These are phyloP conservation scores for Arthrocladium fulminans DNA, from an alignment of 2,329 filamentous ascomycete genomes.

Conservation along the genomic window DNA sequence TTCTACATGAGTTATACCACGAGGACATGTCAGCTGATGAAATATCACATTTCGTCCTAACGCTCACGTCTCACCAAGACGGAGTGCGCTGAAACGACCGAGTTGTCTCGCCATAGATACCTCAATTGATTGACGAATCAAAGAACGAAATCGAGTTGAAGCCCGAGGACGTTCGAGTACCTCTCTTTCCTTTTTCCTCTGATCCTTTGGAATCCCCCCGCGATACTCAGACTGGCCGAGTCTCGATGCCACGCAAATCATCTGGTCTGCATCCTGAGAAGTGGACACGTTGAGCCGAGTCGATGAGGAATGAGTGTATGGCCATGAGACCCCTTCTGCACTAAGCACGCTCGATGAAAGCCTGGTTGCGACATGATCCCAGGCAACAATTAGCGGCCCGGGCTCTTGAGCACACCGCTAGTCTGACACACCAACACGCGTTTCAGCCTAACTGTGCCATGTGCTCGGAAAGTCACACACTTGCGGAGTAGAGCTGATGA, in stretches of 20 bases:
- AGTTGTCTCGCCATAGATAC: slow-evolving; percentile 9
- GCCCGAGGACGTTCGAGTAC: slow-evolving; percentile 5
- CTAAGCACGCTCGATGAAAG: neutral
- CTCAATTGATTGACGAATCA: slow-evolving; percentile 8
- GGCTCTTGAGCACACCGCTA: slow-evolving; percentile 3
- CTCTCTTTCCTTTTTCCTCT: neutral
- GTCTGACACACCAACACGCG: neutral
- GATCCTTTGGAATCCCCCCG: neutral
- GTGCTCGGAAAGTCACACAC: neutral
- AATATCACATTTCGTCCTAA: slow-evolving; percentile 3
- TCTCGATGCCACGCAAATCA: no score
- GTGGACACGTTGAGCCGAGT: neutral
- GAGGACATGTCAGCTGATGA: slow-evolving; percentile 5
- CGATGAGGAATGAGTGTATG: neutral
- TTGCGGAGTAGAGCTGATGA: no score
- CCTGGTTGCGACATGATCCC: neutral
- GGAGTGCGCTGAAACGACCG: slow-evolving; percentile 8
- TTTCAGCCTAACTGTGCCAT: neutral
- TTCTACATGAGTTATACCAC: slow-evolving; percentile 4
- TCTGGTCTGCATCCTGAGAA: neutral
- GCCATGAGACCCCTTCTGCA: neutral
- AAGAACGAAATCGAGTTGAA: slow-evolving; percentile 3
- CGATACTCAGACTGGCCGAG: neutral
- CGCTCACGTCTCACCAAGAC: slow-evolving; percentile 1
- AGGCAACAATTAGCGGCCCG: neutral